Evolutionary conservation across 768 basidiomycete species (phyloP).

Genomic region (Russula sp.): DNA sequence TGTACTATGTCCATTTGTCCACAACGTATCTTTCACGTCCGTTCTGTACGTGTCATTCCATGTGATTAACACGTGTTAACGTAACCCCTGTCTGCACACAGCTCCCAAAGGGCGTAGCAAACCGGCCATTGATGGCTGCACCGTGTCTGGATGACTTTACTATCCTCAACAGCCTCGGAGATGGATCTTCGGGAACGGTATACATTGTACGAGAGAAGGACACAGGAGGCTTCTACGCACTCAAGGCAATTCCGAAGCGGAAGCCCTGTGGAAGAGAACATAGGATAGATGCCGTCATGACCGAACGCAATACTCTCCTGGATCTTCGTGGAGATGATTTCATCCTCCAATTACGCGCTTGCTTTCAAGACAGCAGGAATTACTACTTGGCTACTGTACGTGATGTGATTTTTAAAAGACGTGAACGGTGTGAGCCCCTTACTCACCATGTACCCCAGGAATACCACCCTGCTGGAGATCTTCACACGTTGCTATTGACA

Average conservation of each 20-base stretch:
- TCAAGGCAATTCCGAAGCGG: slow-evolving; percentile 23
- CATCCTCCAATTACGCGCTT: slow-evolving; percentile 22
- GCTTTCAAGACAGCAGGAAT: slow-evolving; percentile 26
- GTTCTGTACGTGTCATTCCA: not conserved
- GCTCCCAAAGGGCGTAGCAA: slow-evolving; percentile 16
- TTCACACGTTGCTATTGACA: slow-evolving; percentile 15
- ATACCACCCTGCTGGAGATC: slow-evolving; percentile 26
- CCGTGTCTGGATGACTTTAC: slow-evolving; percentile 23
- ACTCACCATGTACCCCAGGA: slow-evolving; percentile 13
- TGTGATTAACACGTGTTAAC: too few relatives aligned
- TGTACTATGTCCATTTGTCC: slow-evolving; percentile 1
- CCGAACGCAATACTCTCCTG: slow-evolving; percentile 22
- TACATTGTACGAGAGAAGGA: slow-evolving; percentile 22
- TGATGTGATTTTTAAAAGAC: not conserved
- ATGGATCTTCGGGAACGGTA: slow-evolving; percentile 22
- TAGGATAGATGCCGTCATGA: slow-evolving; percentile 8
- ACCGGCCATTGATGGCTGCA: slow-evolving; percentile 15
- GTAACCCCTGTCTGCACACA: slow-evolving; percentile 7
- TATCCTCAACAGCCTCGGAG: slow-evolving; percentile 17
- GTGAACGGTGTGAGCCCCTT: too few relatives aligned
- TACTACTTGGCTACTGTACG: slow-evolving; percentile 22
- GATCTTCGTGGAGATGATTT: slow-evolving; percentile 26
- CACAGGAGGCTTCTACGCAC: slow-evolving; percentile 21
- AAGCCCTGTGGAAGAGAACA: slow-evolving; percentile 9
- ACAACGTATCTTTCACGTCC: not conserved